A percentile compares a stretch with the other conserved stretches of the same genome.
Evolutionary conservation across 1,139 yeast species (phyloP).

Genomic region (Petasospora fabianii): DNA sequence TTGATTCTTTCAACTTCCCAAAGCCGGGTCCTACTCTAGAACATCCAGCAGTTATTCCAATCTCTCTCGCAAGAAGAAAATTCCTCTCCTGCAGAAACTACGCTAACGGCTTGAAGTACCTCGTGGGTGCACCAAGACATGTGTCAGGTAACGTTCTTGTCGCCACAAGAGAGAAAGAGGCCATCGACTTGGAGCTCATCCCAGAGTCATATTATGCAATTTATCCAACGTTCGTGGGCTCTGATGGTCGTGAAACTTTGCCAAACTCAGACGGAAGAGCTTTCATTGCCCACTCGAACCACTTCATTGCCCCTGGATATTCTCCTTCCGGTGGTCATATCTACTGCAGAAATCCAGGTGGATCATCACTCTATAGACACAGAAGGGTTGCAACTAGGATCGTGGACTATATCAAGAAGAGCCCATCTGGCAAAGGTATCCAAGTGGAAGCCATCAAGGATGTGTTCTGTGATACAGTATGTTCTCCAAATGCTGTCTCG

Average conservation of each 20-base stretch:
- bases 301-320: slow-evolving; percentile 12
- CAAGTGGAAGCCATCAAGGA: slow-evolving; percentile 9
- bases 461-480: slow-evolving; percentile 10
- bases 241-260: slow-evolving; percentile 12
- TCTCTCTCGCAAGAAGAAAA: slow-evolving; percentile 15
- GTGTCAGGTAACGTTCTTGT: slow-evolving; percentile 16
- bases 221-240: slow-evolving; percentile 14
- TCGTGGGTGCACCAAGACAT: slow-evolving; percentile 16
- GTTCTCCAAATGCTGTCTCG: slow-evolving; percentile 16
- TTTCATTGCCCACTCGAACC: slow-evolving; percentile 14
- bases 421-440: slow-evolving; percentile 10
- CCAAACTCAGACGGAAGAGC: slow-evolving; percentile 13
- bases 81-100: slow-evolving; percentile 15
- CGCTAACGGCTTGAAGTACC: slow-evolving; percentile 16
- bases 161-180: slow-evolving; percentile 15
- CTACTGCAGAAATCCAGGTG: slow-evolving; percentile 17
- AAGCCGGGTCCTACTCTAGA: slow-evolving; percentile 7
- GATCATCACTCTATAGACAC: slow-evolving; percentile 16
- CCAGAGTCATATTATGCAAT: slow-evolving; percentile 13
- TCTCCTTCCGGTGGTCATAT: slow-evolving; percentile 13
- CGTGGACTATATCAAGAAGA: slow-evolving; percentile 12
- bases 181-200: slow-evolving; percentile 15
- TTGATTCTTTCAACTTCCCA: slow-evolving; percentile 15
- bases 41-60: slow-evolving; percentile 13
- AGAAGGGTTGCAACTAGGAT: slow-evolving; percentile 12